phyloP scores from a whole-genome alignment of 805 yeast species.

The Lipomyces spencermartinsiae region DNA sequence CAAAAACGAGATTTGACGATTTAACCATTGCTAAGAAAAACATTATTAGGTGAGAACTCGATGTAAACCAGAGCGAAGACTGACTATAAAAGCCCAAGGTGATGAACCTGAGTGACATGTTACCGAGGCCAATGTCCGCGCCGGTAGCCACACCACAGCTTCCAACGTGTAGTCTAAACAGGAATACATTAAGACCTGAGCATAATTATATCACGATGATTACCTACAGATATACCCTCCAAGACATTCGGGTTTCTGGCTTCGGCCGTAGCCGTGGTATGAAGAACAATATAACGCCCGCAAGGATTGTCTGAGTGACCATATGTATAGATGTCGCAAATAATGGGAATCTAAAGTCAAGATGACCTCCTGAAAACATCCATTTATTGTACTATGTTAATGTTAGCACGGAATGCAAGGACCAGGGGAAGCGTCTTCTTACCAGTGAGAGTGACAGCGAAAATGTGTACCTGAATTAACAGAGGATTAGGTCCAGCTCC shows the following conservation, averaged over 20 bases:
- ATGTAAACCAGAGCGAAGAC: slow-evolving; percentile 10
- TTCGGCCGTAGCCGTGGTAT: slow-evolving; percentile 57
- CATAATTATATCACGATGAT: neutral
- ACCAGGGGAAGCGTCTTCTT: neutral
- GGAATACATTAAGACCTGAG: slow-evolving; percentile 31
- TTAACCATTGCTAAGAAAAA: slow-evolving; percentile 65
- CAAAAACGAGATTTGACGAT: slow-evolving; percentile 87
- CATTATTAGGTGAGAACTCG: neutral
- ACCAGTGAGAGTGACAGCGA: slow-evolving; percentile 48
- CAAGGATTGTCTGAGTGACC: slow-evolving; percentile 63
- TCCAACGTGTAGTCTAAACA: slow-evolving; percentile 61
- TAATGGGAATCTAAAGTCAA: slow-evolving; percentile 83
- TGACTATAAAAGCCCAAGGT: slow-evolving; percentile 80
- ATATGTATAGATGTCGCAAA: slow-evolving; percentile 88
- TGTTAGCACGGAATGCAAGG: neutral
- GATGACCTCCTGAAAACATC: slow-evolving; percentile 85
- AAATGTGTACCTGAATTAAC: slow-evolving; percentile 46
- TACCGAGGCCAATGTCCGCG: slow-evolving; percentile 93
- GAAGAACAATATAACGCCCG: slow-evolving; percentile 54
- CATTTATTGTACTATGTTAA: slow-evolving; percentile 89
- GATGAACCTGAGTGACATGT: slow-evolving; percentile 78
- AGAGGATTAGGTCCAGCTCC: neutral
- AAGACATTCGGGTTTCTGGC: slow-evolving; percentile 32
- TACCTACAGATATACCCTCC: slow-evolving; percentile 32
- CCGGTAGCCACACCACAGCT: slow-evolving; percentile 90